Conservation (phyloP, 345 rosid genomes). For the Rhizophora mangle region DNA sequence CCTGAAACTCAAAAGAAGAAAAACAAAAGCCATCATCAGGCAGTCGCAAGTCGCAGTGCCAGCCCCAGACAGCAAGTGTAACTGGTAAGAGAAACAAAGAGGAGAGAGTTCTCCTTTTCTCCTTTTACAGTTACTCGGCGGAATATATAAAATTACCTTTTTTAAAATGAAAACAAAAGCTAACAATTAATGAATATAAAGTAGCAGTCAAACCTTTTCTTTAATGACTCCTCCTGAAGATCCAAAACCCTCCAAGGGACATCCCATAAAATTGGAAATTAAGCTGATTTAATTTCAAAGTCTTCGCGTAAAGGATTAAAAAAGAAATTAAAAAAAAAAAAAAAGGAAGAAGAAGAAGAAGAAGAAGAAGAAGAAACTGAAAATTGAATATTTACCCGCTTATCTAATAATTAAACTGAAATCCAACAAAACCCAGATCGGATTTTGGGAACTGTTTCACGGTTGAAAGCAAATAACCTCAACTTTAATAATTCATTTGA, state of each 20-base stretch:
- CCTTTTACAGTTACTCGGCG: constrained; percentile 7
- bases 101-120: constrained; percentile 12
- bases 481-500: background rate
- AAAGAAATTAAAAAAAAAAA: no score
- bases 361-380: background rate
- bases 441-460: constrained; percentile 5
- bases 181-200: constrained; percentile 12
- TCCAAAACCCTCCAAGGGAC: background rate
- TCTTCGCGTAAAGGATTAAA: background rate
- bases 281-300: constrained; percentile 13
- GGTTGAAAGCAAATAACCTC: background rate
- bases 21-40: no score
- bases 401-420: constrained; percentile 27
- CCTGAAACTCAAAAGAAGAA: no score
- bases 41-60: no score
- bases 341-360: background rate
- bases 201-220: constrained; percentile 32
- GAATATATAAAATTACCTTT: constrained; percentile 11
- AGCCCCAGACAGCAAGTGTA: no score
- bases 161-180: background rate
- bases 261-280: constrained; percentile 9
- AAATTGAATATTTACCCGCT: constrained; percentile 13
- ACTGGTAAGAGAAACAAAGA: no score
- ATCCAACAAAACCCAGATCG: constrained; percentile 22
- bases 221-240: constrained; percentile 25